Evolutionary conservation across 352 stramenopile genomes (phyloP).

Genomic region (Globisporangium viniferum): DNA sequence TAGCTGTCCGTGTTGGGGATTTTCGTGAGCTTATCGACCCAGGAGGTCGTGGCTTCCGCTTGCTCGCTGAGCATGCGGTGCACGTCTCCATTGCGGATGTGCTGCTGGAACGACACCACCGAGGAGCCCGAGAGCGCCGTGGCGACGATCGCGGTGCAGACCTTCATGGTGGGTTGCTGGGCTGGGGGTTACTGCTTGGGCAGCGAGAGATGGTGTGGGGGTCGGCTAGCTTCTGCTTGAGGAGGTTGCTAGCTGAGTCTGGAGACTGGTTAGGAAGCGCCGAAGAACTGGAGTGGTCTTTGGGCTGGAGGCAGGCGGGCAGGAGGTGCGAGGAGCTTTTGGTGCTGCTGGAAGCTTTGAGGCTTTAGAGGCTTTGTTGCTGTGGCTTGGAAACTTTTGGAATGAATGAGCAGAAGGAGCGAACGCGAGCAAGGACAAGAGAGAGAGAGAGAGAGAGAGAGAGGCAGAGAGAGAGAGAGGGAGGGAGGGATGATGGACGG

Average conservation of each 20-base stretch:
- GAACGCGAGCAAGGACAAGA: neutral
- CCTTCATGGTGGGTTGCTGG: constrained; percentile 14
- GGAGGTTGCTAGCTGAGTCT: neutral
- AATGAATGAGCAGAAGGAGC: neutral
- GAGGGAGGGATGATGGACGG: neutral
- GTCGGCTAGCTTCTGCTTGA: neutral
- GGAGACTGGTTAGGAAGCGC: no score
- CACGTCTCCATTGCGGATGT: constrained; percentile 8
- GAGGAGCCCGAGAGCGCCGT: constrained; percentile 4
- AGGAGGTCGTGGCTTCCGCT: neutral
- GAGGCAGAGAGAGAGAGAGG: no score
- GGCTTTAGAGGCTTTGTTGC: constrained; percentile 3
- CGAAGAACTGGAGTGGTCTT: neutral
- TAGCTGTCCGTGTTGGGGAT: constrained; percentile 39
- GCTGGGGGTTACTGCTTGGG: neutral
- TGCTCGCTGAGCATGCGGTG: constrained; percentile 14
- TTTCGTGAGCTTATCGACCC: constrained; percentile 21
- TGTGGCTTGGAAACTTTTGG: constrained; percentile 4
- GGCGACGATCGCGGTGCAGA: constrained; percentile 2
- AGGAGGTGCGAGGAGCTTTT: constrained; percentile 1
- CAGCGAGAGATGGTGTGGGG: neutral
- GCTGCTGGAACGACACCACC: neutral
- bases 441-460: no score
- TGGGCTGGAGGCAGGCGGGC: constrained; percentile 1
- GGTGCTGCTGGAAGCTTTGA: neutral